Evolutionary conservation across 1,284 basidiomycete genomes (phyloP), one percentile per base, ranked within the genome.

Genomic region (Gomphus sp.): DNA sequence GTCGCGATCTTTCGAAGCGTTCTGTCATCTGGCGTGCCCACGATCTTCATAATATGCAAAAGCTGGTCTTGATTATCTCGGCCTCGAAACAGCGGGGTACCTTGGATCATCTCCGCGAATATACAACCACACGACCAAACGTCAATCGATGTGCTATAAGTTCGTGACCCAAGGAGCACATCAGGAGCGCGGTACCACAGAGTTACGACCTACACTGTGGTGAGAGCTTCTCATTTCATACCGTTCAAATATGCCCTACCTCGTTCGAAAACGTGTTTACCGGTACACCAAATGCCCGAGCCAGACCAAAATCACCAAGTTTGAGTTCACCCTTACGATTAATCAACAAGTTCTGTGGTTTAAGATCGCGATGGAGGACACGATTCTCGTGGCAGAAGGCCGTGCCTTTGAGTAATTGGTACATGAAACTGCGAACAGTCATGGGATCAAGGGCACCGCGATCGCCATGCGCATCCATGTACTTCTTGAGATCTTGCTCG

Each of bases 51-150:
- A 69, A 99, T 99, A 69, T 98, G 95, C 56, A 96, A 81, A 12
- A 99, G 79, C 71, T 99, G 97, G 72, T 99, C 97, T 66, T 95
- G 91, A 70, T 99, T 99, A 72, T 99, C 97, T 62, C 96, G 80
- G 22, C 97, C 97, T 64, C 97, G 84, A 81, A 99, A 99, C 44
- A 99, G 80, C 14, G 97, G 97, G 14, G 96, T 89, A 2, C 97
- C 97, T 31, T 93, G 91, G 64, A 99, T 99, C 91, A 96, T 94
- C 75, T 98, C 94, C 16, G 96, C 96, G 72, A 99, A 97, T 69
- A 99, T 99, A 70, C 97, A 99, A 7, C 97, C 97, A 60, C 95
- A 97, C 6, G 92, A 96, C 97, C 97, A 99, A 62, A 99, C 93
- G 73, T 99, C 97, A 69, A 99, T 98, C 22, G 92, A 96, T 2